Percentiles rank a stretch among this genome's conserved stretches.
Conservation (phyloP, 805 yeast genomes). For the Lipomyces anomalus region DNA sequence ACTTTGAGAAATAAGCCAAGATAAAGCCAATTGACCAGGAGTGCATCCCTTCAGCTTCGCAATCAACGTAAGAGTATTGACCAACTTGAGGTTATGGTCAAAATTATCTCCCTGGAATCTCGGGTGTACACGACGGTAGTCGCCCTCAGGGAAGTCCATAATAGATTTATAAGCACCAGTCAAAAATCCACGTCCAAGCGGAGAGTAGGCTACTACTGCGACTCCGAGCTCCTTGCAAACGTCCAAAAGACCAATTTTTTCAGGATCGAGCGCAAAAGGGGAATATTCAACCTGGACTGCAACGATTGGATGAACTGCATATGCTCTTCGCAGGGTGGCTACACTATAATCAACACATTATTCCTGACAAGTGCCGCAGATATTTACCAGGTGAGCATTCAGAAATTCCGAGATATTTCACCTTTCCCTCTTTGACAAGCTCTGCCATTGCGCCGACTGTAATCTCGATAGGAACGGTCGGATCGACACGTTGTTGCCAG, state of each 20-base stretch:
- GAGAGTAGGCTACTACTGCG: slow-evolving; percentile 74
- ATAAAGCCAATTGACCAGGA: slow-evolving; percentile 62
- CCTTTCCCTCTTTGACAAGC: slow-evolving; percentile 1
- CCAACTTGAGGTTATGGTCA: slow-evolving; percentile 45
- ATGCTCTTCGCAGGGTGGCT: slow-evolving; percentile 53
- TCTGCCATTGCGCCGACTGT: slow-evolving; percentile 1
- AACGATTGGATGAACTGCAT: slow-evolving; percentile 47
- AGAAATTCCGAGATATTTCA: slow-evolving; percentile 31
- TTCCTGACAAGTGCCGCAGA: no score
- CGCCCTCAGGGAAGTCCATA: slow-evolving; percentile 49
- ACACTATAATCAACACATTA: no score
- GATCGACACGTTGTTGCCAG: slow-evolving; percentile 1
- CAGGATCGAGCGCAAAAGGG: slow-evolving; percentile 54
- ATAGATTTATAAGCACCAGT: slow-evolving; percentile 50
- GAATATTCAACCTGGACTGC: slow-evolving; percentile 76
- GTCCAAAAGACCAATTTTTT: slow-evolving; percentile 55
- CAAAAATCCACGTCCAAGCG: slow-evolving; percentile 69
- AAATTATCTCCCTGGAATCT: slow-evolving; percentile 55
- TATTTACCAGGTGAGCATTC: no score
- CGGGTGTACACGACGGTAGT: slow-evolving; percentile 46
- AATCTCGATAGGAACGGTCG: background rate
- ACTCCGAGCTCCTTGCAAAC: slow-evolving; percentile 54
- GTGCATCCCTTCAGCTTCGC: slow-evolving; percentile 44
- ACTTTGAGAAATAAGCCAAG: slow-evolving; percentile 52
- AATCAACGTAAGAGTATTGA: slow-evolving; percentile 43